phyloP scores from a whole-genome alignment of 2,329 filamentous ascomycete species.

The Neofusicoccum parvum region DNA sequence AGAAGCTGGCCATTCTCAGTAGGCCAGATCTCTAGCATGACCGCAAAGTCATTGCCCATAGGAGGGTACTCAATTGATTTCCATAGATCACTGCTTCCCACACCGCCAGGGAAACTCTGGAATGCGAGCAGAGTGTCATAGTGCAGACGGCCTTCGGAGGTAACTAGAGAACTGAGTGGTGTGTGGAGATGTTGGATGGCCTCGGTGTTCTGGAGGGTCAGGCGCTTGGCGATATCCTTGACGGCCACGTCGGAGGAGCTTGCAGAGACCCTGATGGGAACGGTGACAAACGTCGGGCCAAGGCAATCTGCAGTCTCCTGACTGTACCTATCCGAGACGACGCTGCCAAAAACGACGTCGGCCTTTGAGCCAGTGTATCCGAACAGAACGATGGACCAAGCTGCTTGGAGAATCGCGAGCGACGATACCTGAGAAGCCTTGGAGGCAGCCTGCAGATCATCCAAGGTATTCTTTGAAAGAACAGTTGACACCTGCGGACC shows the following conservation, averaged over 20 bases:
- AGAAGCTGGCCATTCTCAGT: constrained; percentile 28
- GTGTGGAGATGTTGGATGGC: constrained; percentile 19
- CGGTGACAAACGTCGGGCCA: constrained; percentile 17
- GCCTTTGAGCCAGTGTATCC: constrained; percentile 16
- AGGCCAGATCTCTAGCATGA: constrained; percentile 37
- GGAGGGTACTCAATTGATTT: constrained; percentile 25
- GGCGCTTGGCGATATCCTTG: constrained; percentile 11
- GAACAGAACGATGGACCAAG: constrained; percentile 17
- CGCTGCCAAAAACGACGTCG: constrained; percentile 20
- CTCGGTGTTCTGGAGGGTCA: constrained; percentile 16
- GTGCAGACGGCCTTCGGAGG: constrained; percentile 14
- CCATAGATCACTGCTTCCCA: constrained; percentile 2
- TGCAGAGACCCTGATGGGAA: constrained; percentile 17
- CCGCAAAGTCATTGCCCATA: constrained; percentile 37
- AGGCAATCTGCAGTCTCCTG: constrained; percentile 19
- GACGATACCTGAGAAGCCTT: constrained; percentile 15
- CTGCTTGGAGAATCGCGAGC: constrained; percentile 16
- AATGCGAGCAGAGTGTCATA: constrained; percentile 20
- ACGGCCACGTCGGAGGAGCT: not conserved
- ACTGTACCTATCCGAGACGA: constrained; percentile 19
- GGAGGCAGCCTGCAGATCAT: constrained; percentile 8
- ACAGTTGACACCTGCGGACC: constrained; percentile 11
- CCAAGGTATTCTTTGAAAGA: not conserved
- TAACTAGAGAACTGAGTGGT: constrained; percentile 14
- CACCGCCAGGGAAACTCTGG: constrained; percentile 17